These are phyloP conservation scores for Calonectria pseudoturangicola DNA, from an alignment of 2,329 filamentous ascomycete species.

Conservation along the genomic window DNA sequence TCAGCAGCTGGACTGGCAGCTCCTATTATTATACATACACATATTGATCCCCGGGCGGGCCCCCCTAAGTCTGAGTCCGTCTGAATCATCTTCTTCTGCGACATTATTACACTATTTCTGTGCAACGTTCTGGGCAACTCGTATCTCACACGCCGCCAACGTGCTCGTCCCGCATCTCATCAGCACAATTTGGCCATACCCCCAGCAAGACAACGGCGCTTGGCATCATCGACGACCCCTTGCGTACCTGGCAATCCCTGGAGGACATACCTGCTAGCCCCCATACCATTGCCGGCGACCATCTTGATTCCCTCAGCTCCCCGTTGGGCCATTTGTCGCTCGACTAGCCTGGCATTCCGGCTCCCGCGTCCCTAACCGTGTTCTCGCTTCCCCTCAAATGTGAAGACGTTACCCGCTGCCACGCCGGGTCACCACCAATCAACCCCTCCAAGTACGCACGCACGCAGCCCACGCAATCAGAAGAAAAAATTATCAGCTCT, in stretches of 20 bases:
- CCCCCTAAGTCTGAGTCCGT: slow-evolving; percentile 33
- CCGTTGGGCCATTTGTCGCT: slow-evolving; percentile 17
- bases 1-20: slow-evolving; percentile 23
- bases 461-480: slow-evolving; percentile 45
- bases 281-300: slow-evolving; percentile 34
- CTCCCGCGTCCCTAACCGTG: slow-evolving; percentile 23
- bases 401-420: slow-evolving; percentile 34
- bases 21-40: slow-evolving; percentile 43
- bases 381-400: slow-evolving; percentile 36
- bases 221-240: slow-evolving; percentile 35
- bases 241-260: slow-evolving; percentile 35
- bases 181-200: slow-evolving; percentile 31
- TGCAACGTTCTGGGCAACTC: slow-evolving; percentile 36
- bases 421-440: slow-evolving; percentile 40
- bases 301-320: slow-evolving; percentile 42
- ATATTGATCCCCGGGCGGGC: slow-evolving; percentile 38
- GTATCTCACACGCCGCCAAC: slow-evolving; percentile 37
- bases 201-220: slow-evolving; percentile 38
- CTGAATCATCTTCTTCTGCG: slow-evolving; percentile 28
- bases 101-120: slow-evolving; percentile 28
- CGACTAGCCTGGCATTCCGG: slow-evolving; percentile 20
- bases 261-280: slow-evolving; percentile 34
- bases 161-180: slow-evolving; percentile 34
- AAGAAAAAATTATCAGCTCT: slow-evolving; percentile 42
- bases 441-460: slow-evolving; percentile 43